phyloP scores from a whole-genome alignment of 2,329 filamentous ascomycete genomes.

The Penicillium oxalicum region DNA sequence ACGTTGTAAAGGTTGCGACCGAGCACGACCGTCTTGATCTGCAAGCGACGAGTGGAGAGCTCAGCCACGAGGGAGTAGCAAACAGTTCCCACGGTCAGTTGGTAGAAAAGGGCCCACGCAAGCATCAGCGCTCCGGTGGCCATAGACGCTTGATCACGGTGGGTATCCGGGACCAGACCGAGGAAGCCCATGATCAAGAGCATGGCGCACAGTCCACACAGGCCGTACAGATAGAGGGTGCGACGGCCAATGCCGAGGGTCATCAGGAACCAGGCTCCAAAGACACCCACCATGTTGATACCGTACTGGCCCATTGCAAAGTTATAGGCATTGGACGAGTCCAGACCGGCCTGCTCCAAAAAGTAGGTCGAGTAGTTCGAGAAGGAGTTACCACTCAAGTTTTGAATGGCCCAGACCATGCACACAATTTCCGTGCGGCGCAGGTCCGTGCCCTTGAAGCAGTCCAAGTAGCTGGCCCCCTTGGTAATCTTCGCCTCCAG shows the following conservation, averaged over 20 bases:
- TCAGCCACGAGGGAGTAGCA: conserved; percentile 86
- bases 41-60: conserved; percentile 71
- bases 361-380: conserved; percentile 61
- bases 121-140: conserved; percentile 85
- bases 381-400: conserved; percentile 58
- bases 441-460: conserved; percentile 72
- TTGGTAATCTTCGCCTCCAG: conserved; percentile 69
- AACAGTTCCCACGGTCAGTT: conserved; percentile 81
- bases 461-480: conserved; percentile 72
- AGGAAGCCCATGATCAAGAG: conserved; percentile 79
- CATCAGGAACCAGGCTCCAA: conserved; percentile 78
- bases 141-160: conserved; percentile 58
- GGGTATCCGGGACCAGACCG: conserved; percentile 60
- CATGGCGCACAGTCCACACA: conserved; percentile 68
- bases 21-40: conserved; percentile 87
- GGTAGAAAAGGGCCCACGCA: conserved; percentile 74
- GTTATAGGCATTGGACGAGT: conserved; percentile 46
- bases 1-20: conserved; percentile 77
- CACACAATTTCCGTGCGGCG: conserved; percentile 70
- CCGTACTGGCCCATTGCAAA: conserved; percentile 56
- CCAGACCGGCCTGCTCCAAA: conserved; percentile 50
- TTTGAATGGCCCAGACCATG: conserved; percentile 61
- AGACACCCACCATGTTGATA: conserved; percentile 72
- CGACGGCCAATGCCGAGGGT: conserved; percentile 67
- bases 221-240: conserved; percentile 67